Conservation (phyloP, 2,329 filamentous ascomycete species). For the Aspergillus bombycis region DNA sequence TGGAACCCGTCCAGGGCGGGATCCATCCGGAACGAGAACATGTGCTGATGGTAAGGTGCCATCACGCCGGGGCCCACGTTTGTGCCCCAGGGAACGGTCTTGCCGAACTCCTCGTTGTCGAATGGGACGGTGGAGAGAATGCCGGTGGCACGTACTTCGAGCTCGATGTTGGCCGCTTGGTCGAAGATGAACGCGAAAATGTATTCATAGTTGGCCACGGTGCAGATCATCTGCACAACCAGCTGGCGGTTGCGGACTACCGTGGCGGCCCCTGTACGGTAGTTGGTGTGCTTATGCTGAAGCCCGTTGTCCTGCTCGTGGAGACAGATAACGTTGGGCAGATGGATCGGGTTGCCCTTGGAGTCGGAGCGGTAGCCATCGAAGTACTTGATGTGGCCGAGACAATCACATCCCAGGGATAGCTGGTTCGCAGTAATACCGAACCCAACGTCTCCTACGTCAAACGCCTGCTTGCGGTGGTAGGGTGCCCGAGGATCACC, state of each 20-base stretch:
- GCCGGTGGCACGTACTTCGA: constrained; percentile 70
- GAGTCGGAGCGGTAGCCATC: constrained; percentile 61
- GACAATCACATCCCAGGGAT: constrained; percentile 70
- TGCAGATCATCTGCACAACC: constrained; percentile 71
- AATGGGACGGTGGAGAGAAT: constrained; percentile 71
- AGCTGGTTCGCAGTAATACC: constrained; percentile 71
- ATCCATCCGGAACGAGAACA: constrained; percentile 69
- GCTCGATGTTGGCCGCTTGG: constrained; percentile 67
- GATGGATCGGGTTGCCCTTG: constrained; percentile 60
- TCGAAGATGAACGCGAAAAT: constrained; percentile 74
- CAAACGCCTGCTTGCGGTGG: constrained; percentile 72
- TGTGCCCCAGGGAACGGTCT: constrained; percentile 68
- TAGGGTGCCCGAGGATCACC: constrained; percentile 67
- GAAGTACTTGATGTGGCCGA: constrained; percentile 71
- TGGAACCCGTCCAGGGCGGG: constrained; percentile 61
- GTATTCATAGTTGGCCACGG: constrained; percentile 73
- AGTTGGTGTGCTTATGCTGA: constrained; percentile 73
- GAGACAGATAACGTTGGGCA: constrained; percentile 70
- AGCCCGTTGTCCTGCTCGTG: constrained; percentile 73
- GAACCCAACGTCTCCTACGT: constrained; percentile 68
- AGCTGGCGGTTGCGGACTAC: constrained; percentile 67
- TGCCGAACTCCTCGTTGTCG: constrained; percentile 57
- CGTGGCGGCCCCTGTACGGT: constrained; percentile 66
- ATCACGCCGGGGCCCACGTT: constrained; percentile 71
- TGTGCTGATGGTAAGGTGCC: constrained; percentile 74